A percentile compares a stretch with the other conserved stretches of the same genome.
phyloP scores from a whole-genome alignment of 2,329 filamentous ascomycete genomes.

The Fusarium sp. region DNA sequence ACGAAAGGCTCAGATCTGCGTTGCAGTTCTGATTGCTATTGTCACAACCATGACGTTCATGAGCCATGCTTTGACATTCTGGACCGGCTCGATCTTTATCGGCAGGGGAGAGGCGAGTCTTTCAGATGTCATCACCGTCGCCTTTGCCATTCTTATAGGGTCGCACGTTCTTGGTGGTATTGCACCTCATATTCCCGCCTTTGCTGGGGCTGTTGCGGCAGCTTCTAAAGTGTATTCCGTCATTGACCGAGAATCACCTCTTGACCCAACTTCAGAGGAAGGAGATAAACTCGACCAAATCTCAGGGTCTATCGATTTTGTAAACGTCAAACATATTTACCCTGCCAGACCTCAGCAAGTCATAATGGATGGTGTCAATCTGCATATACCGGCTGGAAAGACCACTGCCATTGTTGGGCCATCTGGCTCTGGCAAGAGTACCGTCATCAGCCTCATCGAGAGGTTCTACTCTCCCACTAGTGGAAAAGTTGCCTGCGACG shows the following conservation, averaged over 20 bases:
- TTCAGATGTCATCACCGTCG: neutral
- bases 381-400: constrained; percentile 55
- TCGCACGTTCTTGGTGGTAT: neutral
- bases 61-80: constrained; percentile 13
- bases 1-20: constrained; percentile 34
- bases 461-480: constrained; percentile 65
- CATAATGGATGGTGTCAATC: constrained; percentile 52
- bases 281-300: constrained; percentile 44
- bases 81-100: constrained; percentile 74
- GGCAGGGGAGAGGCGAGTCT: constrained; percentile 70
- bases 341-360: constrained; percentile 60
- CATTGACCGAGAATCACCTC: constrained; percentile 71
- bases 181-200: neutral
- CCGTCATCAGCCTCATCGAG: constrained; percentile 62
- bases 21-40: constrained; percentile 75
- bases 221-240: constrained; percentile 61
- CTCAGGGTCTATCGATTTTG: constrained; percentile 55
- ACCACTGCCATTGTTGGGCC: constrained; percentile 66
- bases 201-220: neutral
- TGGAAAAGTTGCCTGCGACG: constrained; percentile 54
- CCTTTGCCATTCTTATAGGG: constrained; percentile 65
- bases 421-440: constrained; percentile 65
- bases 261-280: constrained; percentile 49
- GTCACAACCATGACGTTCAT: constrained; percentile 73
- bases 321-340: constrained; percentile 61